Percentiles rank a stretch among this genome's conserved stretches.
phyloP scores from a whole-genome alignment of 202 grass and related monocot species.

The Dendrocalamus latiflorus region DNA sequence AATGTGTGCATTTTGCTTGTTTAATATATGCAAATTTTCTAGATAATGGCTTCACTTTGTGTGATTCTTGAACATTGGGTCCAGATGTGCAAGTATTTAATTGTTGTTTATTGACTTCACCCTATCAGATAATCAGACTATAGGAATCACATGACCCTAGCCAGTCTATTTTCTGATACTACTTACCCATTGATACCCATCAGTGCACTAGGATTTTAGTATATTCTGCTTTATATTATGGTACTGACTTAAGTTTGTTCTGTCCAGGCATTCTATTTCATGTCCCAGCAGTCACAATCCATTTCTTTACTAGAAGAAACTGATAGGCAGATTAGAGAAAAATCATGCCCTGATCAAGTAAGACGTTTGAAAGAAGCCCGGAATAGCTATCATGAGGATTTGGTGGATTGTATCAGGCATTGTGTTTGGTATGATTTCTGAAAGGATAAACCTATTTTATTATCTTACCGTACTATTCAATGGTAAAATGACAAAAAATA shows the following conservation, averaged over 20 bases:
- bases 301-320: constrained; percentile 84
- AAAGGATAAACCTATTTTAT: background rate
- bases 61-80: background rate
- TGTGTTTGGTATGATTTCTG: constrained; percentile 68
- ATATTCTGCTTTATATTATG: constrained; percentile 9
- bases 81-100: background rate
- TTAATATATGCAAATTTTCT: background rate
- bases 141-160: too few species aligned
- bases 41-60: background rate
- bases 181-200: background rate
- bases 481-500: background rate
- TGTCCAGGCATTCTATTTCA: constrained; percentile 77
- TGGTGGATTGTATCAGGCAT: constrained; percentile 74
- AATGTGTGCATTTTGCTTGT: background rate
- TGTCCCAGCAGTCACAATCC: constrained; percentile 72
- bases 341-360: constrained; percentile 68
- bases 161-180: too few species aligned
- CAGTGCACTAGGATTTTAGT: background rate
- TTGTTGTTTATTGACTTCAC: background rate
- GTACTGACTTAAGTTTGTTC: constrained; percentile 22
- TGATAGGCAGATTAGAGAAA: constrained; percentile 81
- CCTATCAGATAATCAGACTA: background rate
- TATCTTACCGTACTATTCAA: background rate
- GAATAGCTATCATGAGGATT: constrained; percentile 73
- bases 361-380: constrained; percentile 81